A percentile compares a stretch with the other conserved stretches of the same genome.
These are phyloP conservation scores for Fusarium austroafricanum DNA, from an alignment of 2,329 filamentous ascomycete genomes.

Conservation along the genomic window DNA sequence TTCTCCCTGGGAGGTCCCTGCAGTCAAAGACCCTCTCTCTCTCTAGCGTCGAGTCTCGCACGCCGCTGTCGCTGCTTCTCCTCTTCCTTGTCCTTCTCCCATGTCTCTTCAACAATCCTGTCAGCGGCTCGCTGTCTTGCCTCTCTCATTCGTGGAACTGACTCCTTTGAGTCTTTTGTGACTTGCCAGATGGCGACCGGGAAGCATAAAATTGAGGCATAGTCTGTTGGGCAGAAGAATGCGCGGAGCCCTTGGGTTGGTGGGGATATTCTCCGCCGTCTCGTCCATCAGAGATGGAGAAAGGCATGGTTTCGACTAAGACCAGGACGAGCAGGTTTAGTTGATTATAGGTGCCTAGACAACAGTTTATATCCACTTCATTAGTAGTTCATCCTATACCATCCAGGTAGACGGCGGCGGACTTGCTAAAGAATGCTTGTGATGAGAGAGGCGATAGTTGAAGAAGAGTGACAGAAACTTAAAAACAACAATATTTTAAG, in stretches of 20 bases:
- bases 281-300: slow-evolving; percentile 12
- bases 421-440: background rate
- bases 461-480: background rate
- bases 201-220: background rate
- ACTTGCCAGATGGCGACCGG: background rate
- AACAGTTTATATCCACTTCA: background rate
- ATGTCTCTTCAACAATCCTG: background rate
- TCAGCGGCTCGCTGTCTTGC: background rate
- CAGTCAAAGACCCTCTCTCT: background rate
- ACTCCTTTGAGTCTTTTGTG: background rate
- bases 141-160: background rate
- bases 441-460: background rate
- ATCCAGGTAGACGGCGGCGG: background rate
- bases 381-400: background rate
- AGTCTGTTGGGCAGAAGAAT: background rate
- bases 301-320: background rate
- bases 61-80: background rate
- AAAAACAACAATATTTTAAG: background rate
- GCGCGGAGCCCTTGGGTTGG: background rate
- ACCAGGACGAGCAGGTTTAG: no score
- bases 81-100: background rate
- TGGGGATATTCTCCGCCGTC: slow-evolving; percentile 5
- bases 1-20: background rate
- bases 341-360: no score
- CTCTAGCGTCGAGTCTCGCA: background rate